phyloP scores from a whole-genome alignment of 2,329 filamentous ascomycete species.

The Pseudonectria foliicola region DNA sequence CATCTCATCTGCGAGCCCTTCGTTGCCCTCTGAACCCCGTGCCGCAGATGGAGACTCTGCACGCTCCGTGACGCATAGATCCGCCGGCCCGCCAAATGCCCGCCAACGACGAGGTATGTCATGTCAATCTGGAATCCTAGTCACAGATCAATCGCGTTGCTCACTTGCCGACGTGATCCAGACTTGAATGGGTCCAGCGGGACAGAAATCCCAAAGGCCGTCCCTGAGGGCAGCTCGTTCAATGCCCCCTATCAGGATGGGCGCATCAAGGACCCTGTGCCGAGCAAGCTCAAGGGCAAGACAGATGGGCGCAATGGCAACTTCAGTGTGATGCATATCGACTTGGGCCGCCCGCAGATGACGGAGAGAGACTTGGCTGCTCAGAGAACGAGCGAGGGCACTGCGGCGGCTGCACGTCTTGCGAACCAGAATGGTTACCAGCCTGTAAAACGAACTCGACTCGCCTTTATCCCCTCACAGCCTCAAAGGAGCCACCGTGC shows the following conservation, averaged over 20 bases:
- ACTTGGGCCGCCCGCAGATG: conserved; percentile 38
- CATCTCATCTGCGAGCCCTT: no score
- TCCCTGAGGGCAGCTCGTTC: conserved; percentile 7
- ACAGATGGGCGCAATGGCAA: conserved; percentile 51
- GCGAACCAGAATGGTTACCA: conserved; percentile 49
- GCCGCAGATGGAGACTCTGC: background rate
- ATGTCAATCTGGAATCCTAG: background rate
- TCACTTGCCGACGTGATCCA: conserved; percentile 1
- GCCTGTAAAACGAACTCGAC: conserved; percentile 38
- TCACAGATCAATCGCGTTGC: background rate
- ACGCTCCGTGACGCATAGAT: conserved; percentile 2
- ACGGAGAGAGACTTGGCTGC: conserved; percentile 46
- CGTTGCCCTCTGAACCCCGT: conserved; percentile 1
- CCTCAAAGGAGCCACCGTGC: background rate
- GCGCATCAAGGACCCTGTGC: conserved; percentile 46
- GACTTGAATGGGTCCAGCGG: conserved; percentile 1
- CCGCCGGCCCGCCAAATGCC: conserved; percentile 1
- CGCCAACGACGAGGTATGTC: no score
- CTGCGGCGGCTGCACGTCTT: conserved; percentile 49
- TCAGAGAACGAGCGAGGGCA: conserved; percentile 55
- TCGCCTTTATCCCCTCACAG: conserved; percentile 22
- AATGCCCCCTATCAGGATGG: conserved; percentile 21
- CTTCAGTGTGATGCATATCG: conserved; percentile 58
- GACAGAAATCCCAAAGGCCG: background rate
- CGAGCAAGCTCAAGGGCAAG: conserved; percentile 55